Evolutionary conservation across 2,329 filamentous ascomycete species (phyloP), one percentile per base, ranked within the genome.

Genomic region (Rosellinia necatrix): DNA sequence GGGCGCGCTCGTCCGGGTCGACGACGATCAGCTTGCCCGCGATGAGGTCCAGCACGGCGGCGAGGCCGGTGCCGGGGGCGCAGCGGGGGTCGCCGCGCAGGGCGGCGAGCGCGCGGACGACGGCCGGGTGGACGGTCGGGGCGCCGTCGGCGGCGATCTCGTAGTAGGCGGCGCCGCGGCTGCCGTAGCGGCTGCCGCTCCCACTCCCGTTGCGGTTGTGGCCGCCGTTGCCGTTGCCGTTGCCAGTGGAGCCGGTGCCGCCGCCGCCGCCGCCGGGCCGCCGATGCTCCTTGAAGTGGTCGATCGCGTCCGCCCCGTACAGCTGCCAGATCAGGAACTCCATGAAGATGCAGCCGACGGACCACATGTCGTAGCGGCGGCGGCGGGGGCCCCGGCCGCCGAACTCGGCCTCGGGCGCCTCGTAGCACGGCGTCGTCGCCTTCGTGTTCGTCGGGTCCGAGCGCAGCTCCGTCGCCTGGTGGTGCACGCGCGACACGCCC

Each of bases 281-380:
- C 1, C 49, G 54, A 2, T 6, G 15, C 15, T 22, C 6, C 24
- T 46, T 32, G n/a, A 58, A 58, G 8, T 27, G 22, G 5, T 15
- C 6, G n/a, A 58, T 53, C n/a, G 55, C 30, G 8, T 27, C 2
- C 5, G 44, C 6, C 21, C 43, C 55, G 9, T 58, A 46, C 3
- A 58, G 24, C 6, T 49, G 8, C 55, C 55, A 58, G 13, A 58
- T 53, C 30, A 29, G 9, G 29, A 58, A 49, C 32, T 58, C 55
- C 38, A 49, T 43, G 15, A 49, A 58, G 5, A 58, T 38, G 5
- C 55, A 58, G 3, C 55, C 55, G 24, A 53, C 22, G 1, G 55
- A 58, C 55, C 55, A 58, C 44, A 58, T 58, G 17, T 58, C 55
- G 25, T 58, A 58, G 44, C 42, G 43, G 21, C 54, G 50, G 1